Percentiles rank a stretch among this genome's conserved stretches.
Evolutionary conservation across 164 flowering plant genomes (phyloP).

Genomic region (Vitis cinerea): DNA sequence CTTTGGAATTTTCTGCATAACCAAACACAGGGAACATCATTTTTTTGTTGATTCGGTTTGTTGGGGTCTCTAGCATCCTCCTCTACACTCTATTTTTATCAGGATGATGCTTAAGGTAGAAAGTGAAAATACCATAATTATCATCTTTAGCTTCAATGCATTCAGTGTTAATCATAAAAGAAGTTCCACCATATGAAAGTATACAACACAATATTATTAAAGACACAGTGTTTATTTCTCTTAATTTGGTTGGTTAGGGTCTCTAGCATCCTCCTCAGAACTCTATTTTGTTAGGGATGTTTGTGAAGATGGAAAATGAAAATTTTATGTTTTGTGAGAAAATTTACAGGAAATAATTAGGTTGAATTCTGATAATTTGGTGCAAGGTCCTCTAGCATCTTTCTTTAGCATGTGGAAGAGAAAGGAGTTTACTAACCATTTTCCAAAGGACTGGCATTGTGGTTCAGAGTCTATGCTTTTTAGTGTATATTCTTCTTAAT

Average conservation of each 20-base stretch:
- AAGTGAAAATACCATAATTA: background rate
- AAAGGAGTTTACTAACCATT: too few relatives aligned
- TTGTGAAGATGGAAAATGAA: background rate
- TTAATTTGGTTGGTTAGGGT: background rate
- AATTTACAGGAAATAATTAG: too few relatives aligned
- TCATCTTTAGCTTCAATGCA: too few relatives aligned
- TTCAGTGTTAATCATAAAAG: too few relatives aligned
- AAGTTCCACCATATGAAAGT: background rate
- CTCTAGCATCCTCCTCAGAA: background rate
- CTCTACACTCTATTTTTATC: background rate
- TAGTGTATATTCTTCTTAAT: too few relatives aligned
- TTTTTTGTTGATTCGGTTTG: background rate
- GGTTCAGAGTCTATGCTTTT: too few relatives aligned
- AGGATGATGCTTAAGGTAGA: background rate
- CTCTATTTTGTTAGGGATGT: background rate
- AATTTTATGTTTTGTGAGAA: background rate
- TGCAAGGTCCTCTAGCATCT: too few relatives aligned
- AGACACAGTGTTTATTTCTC: background rate
- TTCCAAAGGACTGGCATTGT: too few relatives aligned
- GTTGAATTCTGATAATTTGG: too few relatives aligned
- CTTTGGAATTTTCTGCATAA: slow-evolving; percentile 26
- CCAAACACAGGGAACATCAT: background rate
- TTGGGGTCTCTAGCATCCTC: background rate
- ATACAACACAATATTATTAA: background rate
- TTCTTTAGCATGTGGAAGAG: too few relatives aligned